Evolutionary conservation across 2,329 filamentous ascomycete genomes (phyloP).

Genomic region (Sarocladium kiliense): DNA sequence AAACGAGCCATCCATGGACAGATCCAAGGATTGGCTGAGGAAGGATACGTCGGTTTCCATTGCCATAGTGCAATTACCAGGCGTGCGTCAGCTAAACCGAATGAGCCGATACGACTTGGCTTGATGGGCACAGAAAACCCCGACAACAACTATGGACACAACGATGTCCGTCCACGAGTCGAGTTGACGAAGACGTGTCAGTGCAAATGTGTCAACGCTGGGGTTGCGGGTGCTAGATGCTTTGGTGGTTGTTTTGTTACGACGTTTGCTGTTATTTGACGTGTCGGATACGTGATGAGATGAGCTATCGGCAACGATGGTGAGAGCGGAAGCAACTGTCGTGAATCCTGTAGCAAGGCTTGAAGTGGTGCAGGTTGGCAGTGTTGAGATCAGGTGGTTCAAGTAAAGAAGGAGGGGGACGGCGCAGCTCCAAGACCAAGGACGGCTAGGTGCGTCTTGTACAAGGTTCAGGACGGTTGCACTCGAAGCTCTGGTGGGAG

Average conservation of each 20-base stretch:
- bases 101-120: not conserved
- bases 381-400: not conserved
- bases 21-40: not conserved
- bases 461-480: constrained; percentile 6
- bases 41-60: constrained; percentile 5
- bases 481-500: not conserved
- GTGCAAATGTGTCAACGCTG: too few species aligned
- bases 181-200: too few species aligned
- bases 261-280: too few species aligned
- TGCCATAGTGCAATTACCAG: not conserved
- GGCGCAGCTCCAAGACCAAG: not conserved
- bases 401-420: not conserved
- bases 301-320: not conserved
- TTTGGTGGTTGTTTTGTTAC: too few species aligned
- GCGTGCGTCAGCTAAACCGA: not conserved
- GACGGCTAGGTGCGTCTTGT: not conserved
- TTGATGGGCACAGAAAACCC: not conserved
- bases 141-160: not conserved
- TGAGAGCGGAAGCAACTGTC: not conserved
- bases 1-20: not conserved
- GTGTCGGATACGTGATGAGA: too few species aligned
- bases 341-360: not conserved
- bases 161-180: too few species aligned
- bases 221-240: too few species aligned
- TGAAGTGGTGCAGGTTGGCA: not conserved